Evolutionary conservation across 2,329 filamentous ascomycete species (phyloP).

Genomic region (Neurospora sp.): DNA sequence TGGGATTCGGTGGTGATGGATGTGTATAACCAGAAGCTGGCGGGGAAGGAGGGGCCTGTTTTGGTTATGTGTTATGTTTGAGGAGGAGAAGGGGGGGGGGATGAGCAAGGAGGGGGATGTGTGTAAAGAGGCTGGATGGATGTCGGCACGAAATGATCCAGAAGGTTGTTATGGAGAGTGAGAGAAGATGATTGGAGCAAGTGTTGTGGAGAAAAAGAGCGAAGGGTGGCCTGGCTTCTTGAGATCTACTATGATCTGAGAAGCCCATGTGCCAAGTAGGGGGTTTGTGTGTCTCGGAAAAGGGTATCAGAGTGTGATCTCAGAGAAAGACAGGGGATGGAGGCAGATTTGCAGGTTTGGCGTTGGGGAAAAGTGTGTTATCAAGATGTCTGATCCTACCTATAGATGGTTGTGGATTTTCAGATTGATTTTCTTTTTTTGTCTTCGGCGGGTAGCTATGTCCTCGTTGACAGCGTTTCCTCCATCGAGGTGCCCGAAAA

Average conservation of each 20-base stretch:
- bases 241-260: background rate
- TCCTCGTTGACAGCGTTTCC: background rate
- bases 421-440: background rate
- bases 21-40: constrained; percentile 11
- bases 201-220: background rate
- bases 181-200: background rate
- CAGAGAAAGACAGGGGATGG: background rate
- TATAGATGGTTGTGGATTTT: background rate
- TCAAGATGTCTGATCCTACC: background rate
- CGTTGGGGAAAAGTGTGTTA: background rate
- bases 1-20: constrained; percentile 14
- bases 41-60: constrained; percentile 5
- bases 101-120: background rate
- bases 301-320: background rate
- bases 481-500: background rate
- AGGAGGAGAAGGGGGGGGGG: background rate
- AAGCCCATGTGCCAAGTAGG: background rate
- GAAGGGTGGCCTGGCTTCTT: background rate
- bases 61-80: background rate
- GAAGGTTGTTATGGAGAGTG: background rate
- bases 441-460: background rate
- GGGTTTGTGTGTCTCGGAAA: background rate
- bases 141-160: no score
- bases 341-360: background rate
- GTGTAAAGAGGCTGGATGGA: no score